Percentiles rank a stretch among this genome's conserved stretches.
phyloP scores from a whole-genome alignment of 441 rosid genomes.

The Flueggea neowawraea region DNA sequence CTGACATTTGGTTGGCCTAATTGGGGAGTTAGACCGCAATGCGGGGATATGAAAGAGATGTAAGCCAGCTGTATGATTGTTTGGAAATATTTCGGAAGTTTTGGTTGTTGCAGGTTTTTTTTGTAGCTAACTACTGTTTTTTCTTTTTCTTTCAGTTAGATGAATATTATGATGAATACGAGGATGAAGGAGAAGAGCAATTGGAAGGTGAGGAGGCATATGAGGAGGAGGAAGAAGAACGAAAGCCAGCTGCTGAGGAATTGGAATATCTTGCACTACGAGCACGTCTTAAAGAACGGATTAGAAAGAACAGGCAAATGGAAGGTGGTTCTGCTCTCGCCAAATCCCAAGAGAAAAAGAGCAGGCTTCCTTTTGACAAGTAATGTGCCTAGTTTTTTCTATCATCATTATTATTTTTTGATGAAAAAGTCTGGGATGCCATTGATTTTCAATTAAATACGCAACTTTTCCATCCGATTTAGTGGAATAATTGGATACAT shows the following conservation, averaged over 20 bases:
- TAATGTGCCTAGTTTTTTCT: slow-evolving; percentile 8
- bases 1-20: slow-evolving; percentile 1
- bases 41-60: slow-evolving; percentile 38
- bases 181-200: slow-evolving; percentile 42
- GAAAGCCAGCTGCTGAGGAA: slow-evolving; percentile 63
- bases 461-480: no score
- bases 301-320: slow-evolving; percentile 47
- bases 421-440: neutral
- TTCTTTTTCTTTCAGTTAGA: slow-evolving; percentile 37
- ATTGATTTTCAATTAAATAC: neutral
- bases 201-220: slow-evolving; percentile 29
- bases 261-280: slow-evolving; percentile 67
- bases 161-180: slow-evolving; percentile 77
- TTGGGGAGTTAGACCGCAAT: slow-evolving; percentile 21
- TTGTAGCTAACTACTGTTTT: neutral
- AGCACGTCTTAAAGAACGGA: slow-evolving; percentile 53
- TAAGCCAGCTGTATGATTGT: slow-evolving; percentile 13
- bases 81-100: neutral
- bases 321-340: slow-evolving; percentile 35
- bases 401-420: neutral
- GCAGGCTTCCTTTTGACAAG: slow-evolving; percentile 56
- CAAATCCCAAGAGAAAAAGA: slow-evolving; percentile 40
- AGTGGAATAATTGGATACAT: no score
- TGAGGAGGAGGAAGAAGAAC: slow-evolving; percentile 38
- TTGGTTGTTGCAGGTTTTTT: neutral